Evolutionary conservation across 2,329 filamentous ascomycete species (phyloP).

Genomic region (Monosporascus sp.): DNA sequence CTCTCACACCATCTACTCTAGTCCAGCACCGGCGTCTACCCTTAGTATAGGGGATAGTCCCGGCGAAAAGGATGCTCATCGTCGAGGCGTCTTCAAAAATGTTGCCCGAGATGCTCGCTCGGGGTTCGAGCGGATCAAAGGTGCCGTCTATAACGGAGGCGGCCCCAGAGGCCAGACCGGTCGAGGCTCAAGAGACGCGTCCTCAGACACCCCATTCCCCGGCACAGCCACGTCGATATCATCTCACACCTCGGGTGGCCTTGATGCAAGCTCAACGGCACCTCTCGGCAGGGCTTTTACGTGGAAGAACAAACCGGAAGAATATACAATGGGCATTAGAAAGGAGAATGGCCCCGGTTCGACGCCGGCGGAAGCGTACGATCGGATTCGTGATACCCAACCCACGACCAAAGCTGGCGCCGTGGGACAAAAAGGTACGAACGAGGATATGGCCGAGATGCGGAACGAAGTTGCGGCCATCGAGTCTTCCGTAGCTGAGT

Average conservation of each 20-base stretch:
- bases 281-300: conserved; percentile 49
- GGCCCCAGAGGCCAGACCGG: conserved; percentile 46
- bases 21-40: conserved; percentile 38
- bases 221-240: conserved; percentile 30
- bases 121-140: conserved; percentile 79
- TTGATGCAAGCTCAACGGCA: conserved; percentile 31
- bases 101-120: conserved; percentile 77
- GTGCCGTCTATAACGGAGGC: conserved; percentile 61
- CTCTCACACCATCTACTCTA: conserved; percentile 36
- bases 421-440: conserved; percentile 5
- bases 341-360: conserved; percentile 27
- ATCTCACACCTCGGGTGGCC: conserved; percentile 29
- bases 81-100: conserved; percentile 68
- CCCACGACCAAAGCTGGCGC: conserved; percentile 10
- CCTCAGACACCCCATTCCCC: conserved; percentile 30
- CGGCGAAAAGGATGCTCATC: conserved; percentile 51
- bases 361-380: conserved; percentile 9
- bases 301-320: conserved; percentile 60
- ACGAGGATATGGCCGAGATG: conserved; percentile 15
- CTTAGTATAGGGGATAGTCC: conserved; percentile 42
- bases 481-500: conserved; percentile 52
- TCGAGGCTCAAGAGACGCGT: conserved; percentile 55
- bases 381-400: conserved; percentile 7
- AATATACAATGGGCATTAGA: conserved; percentile 43
- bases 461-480: conserved; percentile 27